Conservation (phyloP, 2,329 filamentous ascomycete genomes). For the Colletotrichum magnum region DNA sequence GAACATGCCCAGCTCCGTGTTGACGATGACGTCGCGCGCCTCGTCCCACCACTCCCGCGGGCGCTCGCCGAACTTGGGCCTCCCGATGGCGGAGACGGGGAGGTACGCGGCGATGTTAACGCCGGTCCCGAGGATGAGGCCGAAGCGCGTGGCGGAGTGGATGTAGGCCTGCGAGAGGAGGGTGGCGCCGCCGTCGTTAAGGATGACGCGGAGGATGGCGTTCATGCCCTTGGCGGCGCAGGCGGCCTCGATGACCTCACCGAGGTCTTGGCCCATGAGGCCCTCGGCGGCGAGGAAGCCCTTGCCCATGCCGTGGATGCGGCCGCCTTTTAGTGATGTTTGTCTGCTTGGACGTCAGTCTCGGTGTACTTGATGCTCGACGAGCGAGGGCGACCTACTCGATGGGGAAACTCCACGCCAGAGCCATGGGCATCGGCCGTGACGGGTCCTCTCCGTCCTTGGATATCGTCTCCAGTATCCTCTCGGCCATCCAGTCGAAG, state of each 20-base stretch:
- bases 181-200: constrained; percentile 78
- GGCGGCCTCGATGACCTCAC: constrained; percentile 68
- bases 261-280: constrained; percentile 72
- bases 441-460: constrained; percentile 53
- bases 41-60: constrained; percentile 69
- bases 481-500: constrained; percentile 78
- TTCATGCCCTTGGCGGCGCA: constrained; percentile 66
- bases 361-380: not conserved
- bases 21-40: constrained; percentile 75
- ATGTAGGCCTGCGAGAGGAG: constrained; percentile 75
- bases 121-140: constrained; percentile 77
- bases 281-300: constrained; percentile 72
- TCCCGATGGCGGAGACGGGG: constrained; percentile 69
- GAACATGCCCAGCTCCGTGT: constrained; percentile 78
- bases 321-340: constrained; percentile 73
- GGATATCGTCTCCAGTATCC: constrained; percentile 69
- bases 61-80: constrained; percentile 69
- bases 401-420: constrained; percentile 80
- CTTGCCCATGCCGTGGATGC: constrained; percentile 75
- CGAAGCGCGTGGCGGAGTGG: constrained; percentile 71
- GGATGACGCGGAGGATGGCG: constrained; percentile 71
- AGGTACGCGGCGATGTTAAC: constrained; percentile 77
- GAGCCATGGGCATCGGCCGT: constrained; percentile 68
- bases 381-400: constrained; percentile 64
- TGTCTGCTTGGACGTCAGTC: constrained; percentile 59